phyloP scores from a whole-genome alignment of 2,329 filamentous ascomycete species.

The Zasmidium citrigriseum region DNA sequence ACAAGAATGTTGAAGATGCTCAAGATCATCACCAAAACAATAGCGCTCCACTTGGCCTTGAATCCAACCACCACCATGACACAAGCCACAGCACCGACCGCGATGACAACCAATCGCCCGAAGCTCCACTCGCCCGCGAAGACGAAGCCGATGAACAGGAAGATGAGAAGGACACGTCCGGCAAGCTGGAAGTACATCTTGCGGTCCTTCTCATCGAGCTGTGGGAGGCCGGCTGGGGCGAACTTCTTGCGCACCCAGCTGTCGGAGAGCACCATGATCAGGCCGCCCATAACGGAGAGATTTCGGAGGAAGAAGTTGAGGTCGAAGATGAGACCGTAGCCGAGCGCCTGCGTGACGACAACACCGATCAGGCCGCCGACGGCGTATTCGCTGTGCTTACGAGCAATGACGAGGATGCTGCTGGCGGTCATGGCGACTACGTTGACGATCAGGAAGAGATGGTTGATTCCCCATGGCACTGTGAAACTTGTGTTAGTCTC shows the following conservation, averaged over 20 bases:
- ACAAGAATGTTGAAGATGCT: constrained; percentile 96
- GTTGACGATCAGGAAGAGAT: constrained; percentile 89
- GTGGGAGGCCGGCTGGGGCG: constrained; percentile 89
- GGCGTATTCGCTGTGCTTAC: constrained; percentile 91
- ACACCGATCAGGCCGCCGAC: constrained; percentile 88
- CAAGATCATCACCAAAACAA: constrained; percentile 89
- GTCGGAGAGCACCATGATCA: constrained; percentile 97
- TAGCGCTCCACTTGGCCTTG: constrained; percentile 99
- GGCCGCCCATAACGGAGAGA: constrained; percentile 91
- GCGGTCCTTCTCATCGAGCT: constrained; percentile 97
- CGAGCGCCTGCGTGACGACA: constrained; percentile 88
- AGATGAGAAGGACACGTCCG: constrained; percentile 91
- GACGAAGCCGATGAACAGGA: constrained; percentile 95
- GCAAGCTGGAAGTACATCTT: constrained; percentile 99
- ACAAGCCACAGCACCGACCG: constrained; percentile 85
- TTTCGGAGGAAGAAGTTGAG: constrained; percentile 99
- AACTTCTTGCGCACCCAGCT: constrained; percentile 98
- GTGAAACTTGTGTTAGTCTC: constrained; percentile 17
- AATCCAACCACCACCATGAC: constrained; percentile 99
- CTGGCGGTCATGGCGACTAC: constrained; percentile 83
- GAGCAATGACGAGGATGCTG: constrained; percentile 79
- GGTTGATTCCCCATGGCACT: constrained; percentile 88
- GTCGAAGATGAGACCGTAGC: constrained; percentile 97
- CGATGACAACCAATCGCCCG: constrained; percentile 80
- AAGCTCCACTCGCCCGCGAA: constrained; percentile 92